Conservation (phyloP, 192 early-diverging fungal genomes). For the Lobosporangium transversale region DNA sequence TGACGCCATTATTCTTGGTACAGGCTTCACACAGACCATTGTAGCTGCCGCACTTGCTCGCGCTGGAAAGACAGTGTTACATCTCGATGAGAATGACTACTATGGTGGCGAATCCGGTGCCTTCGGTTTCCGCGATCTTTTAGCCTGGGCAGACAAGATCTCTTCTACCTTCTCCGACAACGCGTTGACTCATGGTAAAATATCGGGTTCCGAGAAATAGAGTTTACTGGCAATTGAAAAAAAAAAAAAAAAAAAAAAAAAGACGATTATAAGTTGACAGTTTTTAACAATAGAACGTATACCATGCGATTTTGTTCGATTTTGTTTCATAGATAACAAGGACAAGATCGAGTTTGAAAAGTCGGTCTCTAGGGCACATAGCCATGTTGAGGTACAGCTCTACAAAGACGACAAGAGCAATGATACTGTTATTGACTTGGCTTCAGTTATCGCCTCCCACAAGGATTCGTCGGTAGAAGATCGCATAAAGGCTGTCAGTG, state of each 20-base stretch:
- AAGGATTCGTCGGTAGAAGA: slow-evolving; percentile 18
- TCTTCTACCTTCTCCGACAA: background rate
- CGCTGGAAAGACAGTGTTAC: slow-evolving; percentile 75
- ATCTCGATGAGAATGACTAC: slow-evolving; percentile 81
- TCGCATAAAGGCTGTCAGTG: slow-evolving; percentile 20
- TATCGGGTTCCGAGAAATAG: too few species aligned
- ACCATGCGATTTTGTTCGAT: too few species aligned
- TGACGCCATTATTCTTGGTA: slow-evolving; percentile 88
- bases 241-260: too few species aligned
- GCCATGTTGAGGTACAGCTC: slow-evolving; percentile 45
- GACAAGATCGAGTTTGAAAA: slow-evolving; percentile 45
- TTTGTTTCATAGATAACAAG: slow-evolving; percentile 13
- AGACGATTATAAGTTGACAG: background rate
- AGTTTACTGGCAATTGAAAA: too few species aligned
- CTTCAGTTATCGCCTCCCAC: slow-evolving; percentile 23
- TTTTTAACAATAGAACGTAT: background rate
- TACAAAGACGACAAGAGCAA: slow-evolving; percentile 8
- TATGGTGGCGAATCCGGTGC: slow-evolving; percentile 82
- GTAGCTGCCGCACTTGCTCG: slow-evolving; percentile 80
- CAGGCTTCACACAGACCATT: slow-evolving; percentile 83
- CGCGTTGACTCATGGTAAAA: background rate
- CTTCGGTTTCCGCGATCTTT: slow-evolving; percentile 62
- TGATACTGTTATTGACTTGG: slow-evolving; percentile 16
- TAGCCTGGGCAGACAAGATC: slow-evolving; percentile 54
- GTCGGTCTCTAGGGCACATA: slow-evolving; percentile 31